Evolutionary conservation across 2,329 filamentous ascomycete genomes (phyloP).

Genomic region (Penicillium sp.): DNA sequence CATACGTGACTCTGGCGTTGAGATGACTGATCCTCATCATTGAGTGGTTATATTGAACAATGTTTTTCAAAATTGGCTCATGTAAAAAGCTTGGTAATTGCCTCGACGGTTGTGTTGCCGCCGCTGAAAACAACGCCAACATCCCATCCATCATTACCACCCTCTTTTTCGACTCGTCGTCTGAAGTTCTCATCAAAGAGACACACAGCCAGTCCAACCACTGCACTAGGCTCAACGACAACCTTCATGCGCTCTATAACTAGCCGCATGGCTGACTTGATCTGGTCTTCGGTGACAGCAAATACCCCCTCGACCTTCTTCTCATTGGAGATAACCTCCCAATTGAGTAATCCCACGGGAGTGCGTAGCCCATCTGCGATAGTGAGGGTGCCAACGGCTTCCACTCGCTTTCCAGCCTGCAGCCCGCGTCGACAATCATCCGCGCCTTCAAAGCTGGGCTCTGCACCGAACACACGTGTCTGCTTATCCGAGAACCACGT

Average conservation of each 20-base stretch:
- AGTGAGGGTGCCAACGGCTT: constrained; percentile 69
- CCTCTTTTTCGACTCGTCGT: constrained; percentile 61
- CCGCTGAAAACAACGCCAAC: constrained; percentile 61
- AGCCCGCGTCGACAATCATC: constrained; percentile 78
- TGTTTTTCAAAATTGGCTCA: neutral
- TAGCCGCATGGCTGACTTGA: constrained; percentile 70
- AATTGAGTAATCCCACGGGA: constrained; percentile 73
- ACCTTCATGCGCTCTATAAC: constrained; percentile 87
- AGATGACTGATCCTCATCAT: constrained; percentile 12
- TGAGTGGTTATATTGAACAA: neutral
- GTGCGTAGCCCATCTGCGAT: constrained; percentile 88
- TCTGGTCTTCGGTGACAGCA: constrained; percentile 77
- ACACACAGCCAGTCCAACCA: constrained; percentile 77
- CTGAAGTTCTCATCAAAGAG: constrained; percentile 85
- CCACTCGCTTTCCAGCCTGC: constrained; percentile 61
- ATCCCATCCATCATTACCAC: constrained; percentile 71
- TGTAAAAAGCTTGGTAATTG: constrained; percentile 55
- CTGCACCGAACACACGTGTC: constrained; percentile 78
- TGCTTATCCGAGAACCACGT: constrained; percentile 68
- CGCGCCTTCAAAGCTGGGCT: constrained; percentile 77
- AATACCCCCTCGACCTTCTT: constrained; percentile 69
- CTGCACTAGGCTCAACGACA: constrained; percentile 83
- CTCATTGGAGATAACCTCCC: constrained; percentile 70
- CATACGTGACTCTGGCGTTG: constrained; percentile 26
- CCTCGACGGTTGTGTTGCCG: constrained; percentile 65